Conservation (phyloP, 2,329 filamentous ascomycete genomes). For the Diplodia sapinea region DNA sequence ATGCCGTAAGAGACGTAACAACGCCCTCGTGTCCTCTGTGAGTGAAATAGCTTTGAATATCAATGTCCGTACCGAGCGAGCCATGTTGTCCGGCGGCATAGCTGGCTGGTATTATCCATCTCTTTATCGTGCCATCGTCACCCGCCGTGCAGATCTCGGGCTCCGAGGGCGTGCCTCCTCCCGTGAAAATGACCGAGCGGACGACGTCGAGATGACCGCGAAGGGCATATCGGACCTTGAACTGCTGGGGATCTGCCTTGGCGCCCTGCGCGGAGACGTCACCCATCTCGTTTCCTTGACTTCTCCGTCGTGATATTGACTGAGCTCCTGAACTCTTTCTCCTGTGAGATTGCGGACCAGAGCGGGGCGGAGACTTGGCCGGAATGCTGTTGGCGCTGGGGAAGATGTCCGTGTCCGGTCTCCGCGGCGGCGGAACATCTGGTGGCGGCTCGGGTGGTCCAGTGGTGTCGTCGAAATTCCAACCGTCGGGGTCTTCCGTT, state of each 20-base stretch:
- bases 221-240: constrained; percentile 91
- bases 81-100: constrained; percentile 66
- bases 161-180: constrained; percentile 91
- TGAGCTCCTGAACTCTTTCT: constrained; percentile 74
- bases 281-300: constrained; percentile 66
- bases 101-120: constrained; percentile 89
- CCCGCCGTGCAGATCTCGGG: constrained; percentile 96
- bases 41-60: constrained; percentile 92
- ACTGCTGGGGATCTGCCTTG: constrained; percentile 74
- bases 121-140: constrained; percentile 94
- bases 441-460: constrained; percentile 63
- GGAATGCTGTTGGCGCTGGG: constrained; percentile 78
- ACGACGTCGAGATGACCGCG: constrained; percentile 93
- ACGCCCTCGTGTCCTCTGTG: constrained; percentile 92
- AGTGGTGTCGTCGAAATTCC: constrained; percentile 89
- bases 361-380: constrained; percentile 78
- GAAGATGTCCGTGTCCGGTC: constrained; percentile 88
- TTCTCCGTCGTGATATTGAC: constrained; percentile 67
- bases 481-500: constrained; percentile 70
- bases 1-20: constrained; percentile 84
- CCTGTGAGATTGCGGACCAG: constrained; percentile 69
- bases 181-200: constrained; percentile 93
- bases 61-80: constrained; percentile 73
- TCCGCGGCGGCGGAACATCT: constrained; percentile 60
- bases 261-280: constrained; percentile 49